phyloP scores from a whole-genome alignment of 345 rosid genomes.

The Xanthoceras sorbifolium region DNA sequence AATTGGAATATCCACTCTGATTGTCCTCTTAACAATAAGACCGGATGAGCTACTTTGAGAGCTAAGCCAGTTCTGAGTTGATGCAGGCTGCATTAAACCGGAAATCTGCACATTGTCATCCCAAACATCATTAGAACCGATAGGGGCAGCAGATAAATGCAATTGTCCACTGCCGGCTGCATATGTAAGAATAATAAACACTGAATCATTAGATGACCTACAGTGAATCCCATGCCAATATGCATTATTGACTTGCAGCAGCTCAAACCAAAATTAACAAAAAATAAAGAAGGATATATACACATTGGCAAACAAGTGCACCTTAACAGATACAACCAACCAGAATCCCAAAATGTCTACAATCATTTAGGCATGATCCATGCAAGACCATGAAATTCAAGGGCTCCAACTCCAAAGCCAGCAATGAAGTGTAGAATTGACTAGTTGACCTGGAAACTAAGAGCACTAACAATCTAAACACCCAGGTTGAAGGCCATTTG shows the following conservation, averaged over 20 bases:
- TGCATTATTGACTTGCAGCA: conserved; percentile 3
- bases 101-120: conserved; percentile 56
- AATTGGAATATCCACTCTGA: conserved; percentile 97
- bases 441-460: neutral
- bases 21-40: conserved; percentile 78
- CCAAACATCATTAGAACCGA: conserved; percentile 34
- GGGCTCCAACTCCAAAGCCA: conserved; percentile 6
- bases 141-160: conserved; percentile 1
- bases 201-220: neutral
- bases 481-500: conserved; percentile 7
- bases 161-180: too few species aligned
- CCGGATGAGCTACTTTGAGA: conserved; percentile 82
- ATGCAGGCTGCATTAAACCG: conserved; percentile 59
- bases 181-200: neutral
- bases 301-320: conserved; percentile 2
- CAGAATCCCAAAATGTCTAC: conserved; percentile 5
- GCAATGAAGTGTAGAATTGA: neutral
- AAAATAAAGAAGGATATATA: neutral
- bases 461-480: conserved; percentile 2
- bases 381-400: conserved; percentile 1
- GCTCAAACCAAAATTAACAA: conserved; percentile 7
- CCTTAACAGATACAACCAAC: conserved; percentile 14
- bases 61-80: conserved; percentile 75
- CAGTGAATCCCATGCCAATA: neutral
- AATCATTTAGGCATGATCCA: conserved; percentile 8